phyloP scores from a whole-genome alignment of 192 early-diverging fungal genomes.

The Coemansia javaensis region DNA sequence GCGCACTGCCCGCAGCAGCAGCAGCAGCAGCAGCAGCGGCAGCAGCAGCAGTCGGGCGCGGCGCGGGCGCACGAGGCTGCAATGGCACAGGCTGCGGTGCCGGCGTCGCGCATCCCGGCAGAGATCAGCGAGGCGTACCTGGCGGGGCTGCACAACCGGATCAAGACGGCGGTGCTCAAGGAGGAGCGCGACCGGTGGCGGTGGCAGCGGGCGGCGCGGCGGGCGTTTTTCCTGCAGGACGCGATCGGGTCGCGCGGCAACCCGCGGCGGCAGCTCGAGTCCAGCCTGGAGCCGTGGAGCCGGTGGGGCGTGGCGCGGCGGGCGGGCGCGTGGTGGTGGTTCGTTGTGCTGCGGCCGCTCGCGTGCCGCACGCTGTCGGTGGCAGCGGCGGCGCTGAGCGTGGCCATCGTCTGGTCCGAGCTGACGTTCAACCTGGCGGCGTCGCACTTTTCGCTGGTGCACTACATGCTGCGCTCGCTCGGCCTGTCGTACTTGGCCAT shows the following conservation, averaged over 20 bases:
- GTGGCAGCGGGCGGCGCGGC: slow-evolving; percentile 65
- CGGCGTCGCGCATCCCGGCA: slow-evolving; percentile 41
- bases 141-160: slow-evolving; percentile 59
- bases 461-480: slow-evolving; percentile 54
- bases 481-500: slow-evolving; percentile 59
- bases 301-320: slow-evolving; percentile 39
- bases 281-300: slow-evolving; percentile 50
- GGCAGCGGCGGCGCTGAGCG: slow-evolving; percentile 58
- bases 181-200: slow-evolving; percentile 75
- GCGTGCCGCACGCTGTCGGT: slow-evolving; percentile 57
- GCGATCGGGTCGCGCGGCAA: slow-evolving; percentile 66
- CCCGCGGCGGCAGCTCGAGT: slow-evolving; percentile 58
- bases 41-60: too few species aligned
- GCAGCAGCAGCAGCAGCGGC: too few species aligned
- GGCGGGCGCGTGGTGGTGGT: slow-evolving; percentile 79
- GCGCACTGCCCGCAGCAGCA: slow-evolving; percentile 49
- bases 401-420: slow-evolving; percentile 88
- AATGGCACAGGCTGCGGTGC: not conserved
- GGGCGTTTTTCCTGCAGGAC: slow-evolving; percentile 83
- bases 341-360: slow-evolving; percentile 65
- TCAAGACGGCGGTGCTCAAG: slow-evolving; percentile 66
- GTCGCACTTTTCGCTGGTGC: slow-evolving; percentile 70
- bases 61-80: too few species aligned
- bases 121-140: slow-evolving; percentile 63
- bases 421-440: slow-evolving; percentile 73